phyloP scores from a whole-genome alignment of 345 rosid species.

The Eucalyptus grandis region DNA sequence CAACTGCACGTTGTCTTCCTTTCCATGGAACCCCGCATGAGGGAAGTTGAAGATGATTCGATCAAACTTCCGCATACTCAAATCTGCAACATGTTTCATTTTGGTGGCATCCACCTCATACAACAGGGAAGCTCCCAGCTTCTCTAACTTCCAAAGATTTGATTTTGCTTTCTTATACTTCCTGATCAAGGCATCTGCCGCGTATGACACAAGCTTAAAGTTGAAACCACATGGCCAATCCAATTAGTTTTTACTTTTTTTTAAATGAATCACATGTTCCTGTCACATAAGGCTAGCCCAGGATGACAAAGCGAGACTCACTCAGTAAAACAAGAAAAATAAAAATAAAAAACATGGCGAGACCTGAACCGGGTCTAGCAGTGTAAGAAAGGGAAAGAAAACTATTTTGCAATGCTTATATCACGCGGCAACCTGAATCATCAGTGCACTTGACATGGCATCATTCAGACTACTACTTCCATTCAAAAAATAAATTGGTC shows the following conservation, averaged over 20 bases:
- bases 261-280: not conserved
- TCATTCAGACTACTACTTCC: not conserved
- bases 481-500: not conserved
- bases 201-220: not conserved
- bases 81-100: slow-evolving; percentile 11
- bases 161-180: slow-evolving; percentile 31
- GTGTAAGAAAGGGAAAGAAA: not conserved
- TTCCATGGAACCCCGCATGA: slow-evolving; percentile 49
- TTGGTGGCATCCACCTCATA: slow-evolving; percentile 47
- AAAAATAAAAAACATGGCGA: not conserved
- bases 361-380: not conserved
- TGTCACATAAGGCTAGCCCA: not conserved
- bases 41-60: slow-evolving; percentile 46
- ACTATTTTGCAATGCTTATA: not conserved
- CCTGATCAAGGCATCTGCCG: slow-evolving; percentile 17
- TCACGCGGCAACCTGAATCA: not conserved
- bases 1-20: slow-evolving; percentile 5
- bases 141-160: slow-evolving; percentile 17
- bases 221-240: not conserved
- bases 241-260: not conserved
- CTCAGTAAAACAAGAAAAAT: not conserved
- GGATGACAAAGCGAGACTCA: not conserved
- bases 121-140: slow-evolving; percentile 27
- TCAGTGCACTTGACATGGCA: not conserved
- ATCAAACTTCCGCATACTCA: not conserved